These are phyloP conservation scores for Gonapodya prolifera DNA, from an alignment of 192 early-diverging fungal species.

Conservation along the genomic window DNA sequence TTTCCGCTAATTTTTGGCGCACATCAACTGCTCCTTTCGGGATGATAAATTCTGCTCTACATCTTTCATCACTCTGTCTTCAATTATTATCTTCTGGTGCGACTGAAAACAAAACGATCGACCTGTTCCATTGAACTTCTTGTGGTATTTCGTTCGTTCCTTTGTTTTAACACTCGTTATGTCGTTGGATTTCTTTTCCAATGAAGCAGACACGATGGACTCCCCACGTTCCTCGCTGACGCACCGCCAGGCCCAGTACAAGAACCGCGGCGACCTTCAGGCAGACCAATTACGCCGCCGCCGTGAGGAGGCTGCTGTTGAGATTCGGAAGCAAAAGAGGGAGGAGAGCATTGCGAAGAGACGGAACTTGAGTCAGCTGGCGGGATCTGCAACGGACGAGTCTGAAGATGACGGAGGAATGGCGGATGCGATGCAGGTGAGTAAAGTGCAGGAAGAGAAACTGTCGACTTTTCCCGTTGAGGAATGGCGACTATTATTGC, in stretches of 20 bases:
- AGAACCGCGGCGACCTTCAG: slow-evolving; percentile 75
- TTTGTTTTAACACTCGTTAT: no score
- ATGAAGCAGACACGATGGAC: background rate
- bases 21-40: no score
- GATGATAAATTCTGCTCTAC: no score
- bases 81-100: no score
- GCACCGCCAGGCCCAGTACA: slow-evolving; percentile 36
- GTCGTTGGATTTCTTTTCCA: no score
- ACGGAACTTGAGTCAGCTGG: slow-evolving; percentile 54
- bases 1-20: no score
- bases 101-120: no score
- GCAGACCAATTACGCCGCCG: slow-evolving; percentile 84
- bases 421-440: slow-evolving; percentile 42
- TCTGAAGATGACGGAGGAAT: slow-evolving; percentile 70
- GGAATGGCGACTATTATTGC: no score
- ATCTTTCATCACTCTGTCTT: no score
- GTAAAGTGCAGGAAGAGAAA: slow-evolving; percentile 2
- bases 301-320: slow-evolving; percentile 82
- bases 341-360: slow-evolving; percentile 89
- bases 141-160: no score
- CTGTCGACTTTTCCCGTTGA: no score
- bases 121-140: no score
- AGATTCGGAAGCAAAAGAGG: slow-evolving; percentile 90
- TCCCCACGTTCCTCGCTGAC: background rate
- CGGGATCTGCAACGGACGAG: slow-evolving; percentile 28